These are phyloP conservation scores for Aspergillus versicolor DNA, from an alignment of 2,329 filamentous ascomycete genomes.

Conservation along the genomic window DNA sequence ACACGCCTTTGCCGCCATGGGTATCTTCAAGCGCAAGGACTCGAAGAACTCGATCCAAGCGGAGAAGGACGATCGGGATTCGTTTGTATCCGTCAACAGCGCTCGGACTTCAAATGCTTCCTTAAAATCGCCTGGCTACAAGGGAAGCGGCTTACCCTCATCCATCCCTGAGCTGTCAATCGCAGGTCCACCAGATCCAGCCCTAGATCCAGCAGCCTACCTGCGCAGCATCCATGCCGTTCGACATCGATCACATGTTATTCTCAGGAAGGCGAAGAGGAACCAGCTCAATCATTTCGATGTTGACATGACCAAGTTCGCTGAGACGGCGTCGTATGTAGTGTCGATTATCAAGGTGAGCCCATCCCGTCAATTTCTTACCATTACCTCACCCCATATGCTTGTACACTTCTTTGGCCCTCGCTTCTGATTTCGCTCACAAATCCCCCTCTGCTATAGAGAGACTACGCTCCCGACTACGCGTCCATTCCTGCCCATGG, in stretches of 20 bases:
- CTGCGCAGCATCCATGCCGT: conserved; percentile 87
- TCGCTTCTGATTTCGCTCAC: background rate
- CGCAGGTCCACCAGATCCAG: conserved; percentile 81
- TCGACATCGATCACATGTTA: conserved; percentile 71
- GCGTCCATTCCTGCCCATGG: conserved; percentile 76
- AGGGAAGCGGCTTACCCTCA: conserved; percentile 47
- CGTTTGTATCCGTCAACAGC: conserved; percentile 41
- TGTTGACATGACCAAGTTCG: conserved; percentile 81
- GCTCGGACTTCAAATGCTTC: conserved; percentile 48
- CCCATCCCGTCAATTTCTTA: background rate
- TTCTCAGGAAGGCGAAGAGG: conserved; percentile 73
- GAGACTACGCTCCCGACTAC: conserved; percentile 69
- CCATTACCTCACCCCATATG: background rate
- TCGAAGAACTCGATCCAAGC: conserved; percentile 39
- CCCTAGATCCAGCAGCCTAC: conserved; percentile 84
- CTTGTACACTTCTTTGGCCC: background rate
- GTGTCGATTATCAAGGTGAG: conserved; percentile 90
- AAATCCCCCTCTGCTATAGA: conserved; percentile 42
- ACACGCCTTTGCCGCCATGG: conserved; percentile 17
- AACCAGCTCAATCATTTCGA: conserved; percentile 83
- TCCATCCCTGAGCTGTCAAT: conserved; percentile 74
- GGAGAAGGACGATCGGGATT: conserved; percentile 42
- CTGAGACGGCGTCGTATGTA: conserved; percentile 80
- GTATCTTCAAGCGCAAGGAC: conserved; percentile 49
- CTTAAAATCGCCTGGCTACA: conserved; percentile 50